These are phyloP conservation scores for Aspergillus sp. DNA, from an alignment of 2,329 filamentous ascomycete genomes.

Conservation along the genomic window DNA sequence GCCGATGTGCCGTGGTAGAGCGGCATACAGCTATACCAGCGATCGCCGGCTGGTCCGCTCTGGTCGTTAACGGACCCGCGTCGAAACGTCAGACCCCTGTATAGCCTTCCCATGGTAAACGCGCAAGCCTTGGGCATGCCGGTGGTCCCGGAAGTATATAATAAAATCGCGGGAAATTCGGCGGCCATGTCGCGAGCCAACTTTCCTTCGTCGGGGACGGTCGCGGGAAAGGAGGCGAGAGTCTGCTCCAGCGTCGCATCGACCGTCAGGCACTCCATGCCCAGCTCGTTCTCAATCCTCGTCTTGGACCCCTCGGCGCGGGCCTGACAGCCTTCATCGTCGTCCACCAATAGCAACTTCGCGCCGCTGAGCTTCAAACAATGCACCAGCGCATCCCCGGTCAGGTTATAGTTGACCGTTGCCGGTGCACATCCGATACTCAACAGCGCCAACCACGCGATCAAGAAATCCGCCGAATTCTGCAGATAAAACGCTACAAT, in stretches of 20 bases:
- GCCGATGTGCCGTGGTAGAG: constrained; percentile 75
- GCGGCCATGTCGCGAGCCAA: constrained; percentile 54
- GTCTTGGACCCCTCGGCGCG: constrained; percentile 55
- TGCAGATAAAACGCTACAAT: constrained; percentile 66
- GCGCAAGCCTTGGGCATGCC: constrained; percentile 71
- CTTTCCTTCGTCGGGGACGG: constrained; percentile 51
- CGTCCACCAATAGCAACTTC: constrained; percentile 59
- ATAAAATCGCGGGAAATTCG: constrained; percentile 60
- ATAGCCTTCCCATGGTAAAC: constrained; percentile 55
- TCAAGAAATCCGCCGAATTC: constrained; percentile 67
- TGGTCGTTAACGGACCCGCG: constrained; percentile 29
- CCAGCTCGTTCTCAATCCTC: constrained; percentile 55
- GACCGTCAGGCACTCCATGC: constrained; percentile 58
- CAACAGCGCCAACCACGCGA: constrained; percentile 64
- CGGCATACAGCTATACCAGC: constrained; percentile 76
- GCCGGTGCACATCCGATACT: constrained; percentile 68
- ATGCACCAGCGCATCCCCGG: constrained; percentile 63
- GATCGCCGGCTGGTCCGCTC: constrained; percentile 45
- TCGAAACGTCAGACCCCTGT: constrained; percentile 38
- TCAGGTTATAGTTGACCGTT: constrained; percentile 69
- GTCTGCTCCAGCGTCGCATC: constrained; percentile 47
- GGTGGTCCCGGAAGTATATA: constrained; percentile 77
- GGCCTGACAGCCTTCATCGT: constrained; percentile 52
- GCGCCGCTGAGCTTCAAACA: constrained; percentile 61
- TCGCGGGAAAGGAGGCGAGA: constrained; percentile 49